Evolutionary conservation across 371 early-diverging fungal genomes (phyloP), one percentile per base, ranked within the genome.

Genomic region (Mucor piriformis): DNA sequence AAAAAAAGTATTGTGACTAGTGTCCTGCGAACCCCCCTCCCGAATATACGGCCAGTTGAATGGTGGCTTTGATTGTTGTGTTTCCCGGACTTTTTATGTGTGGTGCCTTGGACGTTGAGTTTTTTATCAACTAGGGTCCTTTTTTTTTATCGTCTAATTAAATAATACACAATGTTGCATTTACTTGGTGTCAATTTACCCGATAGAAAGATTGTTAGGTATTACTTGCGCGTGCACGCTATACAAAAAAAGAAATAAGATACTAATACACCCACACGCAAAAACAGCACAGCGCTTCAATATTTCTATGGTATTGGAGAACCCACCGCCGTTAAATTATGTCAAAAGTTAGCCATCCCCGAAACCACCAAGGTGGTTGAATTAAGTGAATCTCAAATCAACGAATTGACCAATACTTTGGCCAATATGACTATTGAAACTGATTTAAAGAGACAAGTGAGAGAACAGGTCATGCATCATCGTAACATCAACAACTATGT

Each of bases 231-330:
- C 7, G 40, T 10, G 24, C 10, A 46, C 7, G 6, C n/a, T 29
- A 20, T 29, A 23, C 10, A 38, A 27, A 46, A 52, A 32, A 44
- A 47, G 23, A 25, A 47, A 3, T 1, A 43, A 37, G 21, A 35
- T 27, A 34, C 11, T 49, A 24, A 35, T 25, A 33, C 16, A 11
- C 16, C 4, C 32, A 33, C 16, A 11, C 16, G 5, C 12, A 10
- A 33, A 35, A 6, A 50, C 37, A 76, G 74, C 43, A 77, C 70
- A 56, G 77, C 76, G 47, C 84, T 97, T 42, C 90, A 92, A 46
- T 87, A 91, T 60, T 94, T 97, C 70, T 95, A 95, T 67, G 97
- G 97, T 46, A 92, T 97, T 64, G 97, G 97, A 37, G 86, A 83
- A 49, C 75, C 80, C 43, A 91, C 92, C 16, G 90, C 91, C 33